These are phyloP conservation scores for Marsdenia floribunda DNA, from an alignment of 257 asterid genomes.

Conservation along the genomic window DNA sequence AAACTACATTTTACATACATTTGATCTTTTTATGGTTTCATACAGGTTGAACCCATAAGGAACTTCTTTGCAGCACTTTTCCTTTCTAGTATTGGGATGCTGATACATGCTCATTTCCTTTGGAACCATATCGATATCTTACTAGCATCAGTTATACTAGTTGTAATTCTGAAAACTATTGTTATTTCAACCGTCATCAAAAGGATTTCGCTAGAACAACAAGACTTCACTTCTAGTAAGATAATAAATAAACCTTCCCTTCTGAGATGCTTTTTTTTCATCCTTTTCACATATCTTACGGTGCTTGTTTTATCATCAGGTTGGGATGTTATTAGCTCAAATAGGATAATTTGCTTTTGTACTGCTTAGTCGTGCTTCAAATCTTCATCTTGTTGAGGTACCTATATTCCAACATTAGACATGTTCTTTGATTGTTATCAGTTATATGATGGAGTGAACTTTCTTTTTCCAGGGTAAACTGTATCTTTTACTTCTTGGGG, in stretches of 20 bases:
- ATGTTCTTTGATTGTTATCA: neutral
- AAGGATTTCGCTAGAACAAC: slow-evolving; percentile 96
- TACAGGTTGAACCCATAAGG: slow-evolving; percentile 96
- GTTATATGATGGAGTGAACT: neutral
- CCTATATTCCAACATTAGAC: slow-evolving; percentile 1
- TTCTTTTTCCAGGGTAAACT: slow-evolving; percentile 61
- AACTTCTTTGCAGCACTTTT: slow-evolving; percentile 98
- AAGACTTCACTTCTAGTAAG: slow-evolving; percentile 86
- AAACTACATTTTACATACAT: neutral
- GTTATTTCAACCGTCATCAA: slow-evolving; percentile 84
- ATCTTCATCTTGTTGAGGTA: slow-evolving; percentile 98
- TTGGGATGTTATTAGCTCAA: slow-evolving; percentile 98
- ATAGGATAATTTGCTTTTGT: slow-evolving; percentile 99
- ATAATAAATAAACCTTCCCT: slow-evolving; percentile 22
- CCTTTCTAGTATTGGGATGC: slow-evolving; percentile 98
- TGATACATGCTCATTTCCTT: slow-evolving; percentile 93
- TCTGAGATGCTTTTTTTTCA: slow-evolving; percentile 2
- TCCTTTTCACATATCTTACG: slow-evolving; percentile 16
- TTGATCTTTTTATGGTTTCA: slow-evolving; percentile 13
- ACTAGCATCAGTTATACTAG: slow-evolving; percentile 97
- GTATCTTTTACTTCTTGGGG: slow-evolving; percentile 91
- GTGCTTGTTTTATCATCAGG: slow-evolving; percentile 39
- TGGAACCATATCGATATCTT: slow-evolving; percentile 98
- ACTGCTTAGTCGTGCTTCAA: slow-evolving; percentile 96
- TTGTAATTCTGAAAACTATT: slow-evolving; percentile 66